Conservation (phyloP, 345 rosid species). For the Eucalyptus pauciflora region DNA sequence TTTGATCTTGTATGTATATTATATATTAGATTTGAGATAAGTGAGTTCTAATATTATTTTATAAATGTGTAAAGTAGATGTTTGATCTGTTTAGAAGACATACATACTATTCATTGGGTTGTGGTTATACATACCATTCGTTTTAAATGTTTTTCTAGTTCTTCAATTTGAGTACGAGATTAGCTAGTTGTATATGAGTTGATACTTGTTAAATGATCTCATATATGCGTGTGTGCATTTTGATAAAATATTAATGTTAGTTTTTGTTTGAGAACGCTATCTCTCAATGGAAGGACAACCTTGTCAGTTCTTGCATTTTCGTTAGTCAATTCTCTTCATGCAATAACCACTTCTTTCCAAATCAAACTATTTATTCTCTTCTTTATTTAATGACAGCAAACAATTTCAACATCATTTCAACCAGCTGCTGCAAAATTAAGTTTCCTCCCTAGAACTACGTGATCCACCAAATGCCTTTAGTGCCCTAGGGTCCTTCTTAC, state of each 20-base stretch:
- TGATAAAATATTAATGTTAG: not conserved
- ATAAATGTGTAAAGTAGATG: not conserved
- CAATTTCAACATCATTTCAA: not conserved
- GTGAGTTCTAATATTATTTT: not conserved
- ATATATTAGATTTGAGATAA: not conserved
- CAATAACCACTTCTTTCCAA: not conserved
- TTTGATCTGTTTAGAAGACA: not conserved
- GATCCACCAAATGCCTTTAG: constrained; percentile 80
- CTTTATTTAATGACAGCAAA: not conserved
- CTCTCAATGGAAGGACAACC: not conserved
- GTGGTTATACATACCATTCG: not conserved
- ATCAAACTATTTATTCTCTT: not conserved
- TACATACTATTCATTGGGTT: not conserved
- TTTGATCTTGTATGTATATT: not conserved
- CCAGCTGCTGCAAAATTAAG: not conserved
- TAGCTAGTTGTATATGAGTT: not conserved
- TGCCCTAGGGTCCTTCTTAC: constrained; percentile 13
- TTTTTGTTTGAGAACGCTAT: too few species aligned
- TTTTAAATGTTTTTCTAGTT: not conserved
- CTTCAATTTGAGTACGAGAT: not conserved
- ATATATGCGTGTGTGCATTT: not conserved
- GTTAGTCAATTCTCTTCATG: not conserved
- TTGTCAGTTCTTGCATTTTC: too few species aligned
- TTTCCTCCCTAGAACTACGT: constrained; percentile 38
- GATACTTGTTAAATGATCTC: not conserved